Base-by-base conservation (phyloP, 306 rosid genomes). In the Malus sieversii region DNA sequence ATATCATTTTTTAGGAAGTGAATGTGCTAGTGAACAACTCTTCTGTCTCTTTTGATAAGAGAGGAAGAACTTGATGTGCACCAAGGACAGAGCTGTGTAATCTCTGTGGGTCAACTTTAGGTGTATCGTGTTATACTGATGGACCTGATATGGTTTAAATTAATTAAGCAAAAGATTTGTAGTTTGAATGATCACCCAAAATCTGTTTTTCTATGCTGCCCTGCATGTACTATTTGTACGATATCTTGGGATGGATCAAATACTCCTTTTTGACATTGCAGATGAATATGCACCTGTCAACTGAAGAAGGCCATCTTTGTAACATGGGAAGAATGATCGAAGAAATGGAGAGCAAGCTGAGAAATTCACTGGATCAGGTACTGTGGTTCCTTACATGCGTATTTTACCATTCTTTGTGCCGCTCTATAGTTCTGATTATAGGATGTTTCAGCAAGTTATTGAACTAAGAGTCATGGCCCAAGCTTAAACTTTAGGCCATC, bases 291-390 rank as follows among this genome's bases (percentile, higher is more conserved):
- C 86, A 68, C 77, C 90, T 92, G 67, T 80, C 97, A 51, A 82
- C 89, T 73, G 85, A 91, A 19, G 98, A 95, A 62, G 98, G 97
- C 51, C 97, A 95, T 90, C 85, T 95, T 29, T 95, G 96, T 79
- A 95, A 92, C 83, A 95, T 95, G 97, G 98, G 98, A 80, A 87
- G 91, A 82, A 95, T 95, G 98, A 95, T 95, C 33, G 97, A 95
- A 89, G 98, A 95, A 85, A 95, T 95, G 98, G 98, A 95, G 85
- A 78, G 98, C 78, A 95, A 95, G 84, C 90, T 92, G 83, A 90
- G 98, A 84, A 92, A 92, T 82, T 95, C 98, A 27, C 87, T 95
- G 44, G 97, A 95, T 88, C 97, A 95, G 98, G 96, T 95, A 82
- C 69, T 58, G 61, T 45, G 48, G 7, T 74, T 25, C 33, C 30